Base-by-base conservation (phyloP, 2,329 filamentous ascomycete species). In the Ophiostoma sp. region DNA sequence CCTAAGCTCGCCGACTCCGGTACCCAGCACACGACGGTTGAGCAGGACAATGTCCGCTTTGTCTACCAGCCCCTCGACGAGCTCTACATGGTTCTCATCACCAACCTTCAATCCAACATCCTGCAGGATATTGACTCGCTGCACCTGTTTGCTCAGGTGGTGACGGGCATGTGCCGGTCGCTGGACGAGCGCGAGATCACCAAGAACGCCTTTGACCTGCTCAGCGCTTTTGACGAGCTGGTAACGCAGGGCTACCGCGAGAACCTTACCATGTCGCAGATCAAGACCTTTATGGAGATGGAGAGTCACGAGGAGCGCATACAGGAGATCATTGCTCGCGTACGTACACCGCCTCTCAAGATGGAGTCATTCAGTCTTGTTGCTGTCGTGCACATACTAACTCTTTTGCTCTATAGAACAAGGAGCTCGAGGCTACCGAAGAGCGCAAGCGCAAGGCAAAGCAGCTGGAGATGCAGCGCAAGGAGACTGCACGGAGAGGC, bases 261-360 rank as follows among this genome's bases (percentile, higher is more conserved):
- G 83, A 99, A 99, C 80, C 83, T 99, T 75, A 96, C 94, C 33
- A 87, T 99, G 76, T 92, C 89, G 81, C 96, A 99, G 82, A 99
- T 99, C 84, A 97, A 96, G 86, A 97, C 95, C 2, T 99, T 99
- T 85, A 81, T 99, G 75, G 96, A 98, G 78, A 99, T 99, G 95
- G 95, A 99, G 81, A 95, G 91, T 80, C 95, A 99, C 77, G 96
- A 99, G 81, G 95, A 99, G 85, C 89, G 95, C 78, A 98, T 99
- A 75, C 95, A 99, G 80, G 95, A 97, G 79, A 99, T 97, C 73
- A 97, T 97, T 78, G 93, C 93, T 73, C 86, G 93, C 79, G 91
- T 94, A 87, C 73, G 84, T 76, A 20, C 15, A 15, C 23, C 52
- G 52, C 52, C 52, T 27, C 23, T 11, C 52, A 10, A 20, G 17